A percentile compares a stretch with the other conserved stretches of the same genome.
Evolutionary conservation across 129 eudicot species (phyloP).

Genomic region (Chrysanthemum lavandulifolium): DNA sequence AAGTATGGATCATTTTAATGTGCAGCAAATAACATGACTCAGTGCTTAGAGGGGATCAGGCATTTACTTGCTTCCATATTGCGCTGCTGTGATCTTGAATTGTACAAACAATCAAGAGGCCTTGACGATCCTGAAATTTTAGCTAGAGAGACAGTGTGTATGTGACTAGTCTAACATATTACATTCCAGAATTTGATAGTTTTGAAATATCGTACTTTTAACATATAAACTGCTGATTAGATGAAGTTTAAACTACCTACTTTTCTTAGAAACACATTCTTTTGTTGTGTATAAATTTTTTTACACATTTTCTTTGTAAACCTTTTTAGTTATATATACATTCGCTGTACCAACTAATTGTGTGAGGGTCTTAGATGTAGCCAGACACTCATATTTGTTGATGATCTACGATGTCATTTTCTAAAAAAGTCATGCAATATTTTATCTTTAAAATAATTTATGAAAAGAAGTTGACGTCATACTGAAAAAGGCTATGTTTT

Average conservation of each 20-base stretch:
- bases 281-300: too few relatives aligned
- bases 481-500: conserved; percentile 16
- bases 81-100: conserved; percentile 74
- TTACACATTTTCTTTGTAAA: too few relatives aligned
- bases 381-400: conserved; percentile 7
- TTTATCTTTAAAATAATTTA: not conserved
- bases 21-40: conserved; percentile 71
- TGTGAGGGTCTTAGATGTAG: not conserved
- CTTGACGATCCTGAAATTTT: conserved; percentile 93
- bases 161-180: conserved; percentile 23
- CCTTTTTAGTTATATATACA: not conserved
- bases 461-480: conserved; percentile 10
- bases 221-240: not conserved
- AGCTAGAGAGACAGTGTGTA: conserved; percentile 95
- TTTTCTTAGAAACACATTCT: not conserved
- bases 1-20: conserved; percentile 67
- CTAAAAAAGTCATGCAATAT: too few relatives aligned
- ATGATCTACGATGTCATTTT: not conserved
- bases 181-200: not conserved
- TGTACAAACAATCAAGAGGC: conserved; percentile 63
- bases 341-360: not conserved
- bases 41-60: conserved; percentile 84
- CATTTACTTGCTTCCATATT: conserved; percentile 71
- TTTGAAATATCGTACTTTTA: not conserved
- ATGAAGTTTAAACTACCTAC: conserved; percentile 11